Evolutionary conservation across 345 rosid genomes (phyloP), one percentile per base, ranked within the genome.

Genomic region (Hibiscus mutabilis): DNA sequence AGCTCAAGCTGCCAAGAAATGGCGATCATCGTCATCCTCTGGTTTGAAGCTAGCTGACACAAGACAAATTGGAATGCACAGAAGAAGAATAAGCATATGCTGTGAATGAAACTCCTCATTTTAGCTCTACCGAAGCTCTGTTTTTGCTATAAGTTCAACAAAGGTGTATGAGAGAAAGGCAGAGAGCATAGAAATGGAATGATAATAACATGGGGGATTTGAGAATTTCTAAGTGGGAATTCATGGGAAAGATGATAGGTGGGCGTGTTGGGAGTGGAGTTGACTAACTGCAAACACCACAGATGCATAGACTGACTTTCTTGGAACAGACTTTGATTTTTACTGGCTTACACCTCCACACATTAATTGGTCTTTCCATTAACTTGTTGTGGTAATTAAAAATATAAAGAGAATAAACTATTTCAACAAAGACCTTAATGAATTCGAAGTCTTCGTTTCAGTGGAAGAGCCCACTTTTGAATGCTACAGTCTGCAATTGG

Each of bases 21-120:
- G 15, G 46, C 63, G 74, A 29, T 63, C 93, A 93, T 86, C 60
- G 66, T 71, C 57, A 0, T 51, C 27, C 19, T 78, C 75, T 91
- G 97, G 76, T 61, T 67, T 14, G 75, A 4, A 29, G 89, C 71
- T 10, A 79, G 58, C 59, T 76, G 73, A 58, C 83, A 81, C 64
- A 70, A 73, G 44, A 65, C 86, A 3, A 51, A 35, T 46, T 82
- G 76, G 33, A 52, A 69, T 9, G 73, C 13, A 63, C 77, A 71
- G 62, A 53, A 19, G 58, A 77, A 73, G 77, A 64, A 71, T 69
- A 56, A 66, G 68, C 6, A 64, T 59, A 51, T 11, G 15, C 14
- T 57, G 21, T 47, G 12, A 66, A 66, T 4, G 14, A 18, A 66
- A 47, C 70, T 46, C 40, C 21, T 25, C 70, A 66, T 66, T 14